Evolutionary conservation across 306 rosid genomes (phyloP), one percentile per base, ranked within the genome.

Genomic region (Cicer yamashitae): DNA sequence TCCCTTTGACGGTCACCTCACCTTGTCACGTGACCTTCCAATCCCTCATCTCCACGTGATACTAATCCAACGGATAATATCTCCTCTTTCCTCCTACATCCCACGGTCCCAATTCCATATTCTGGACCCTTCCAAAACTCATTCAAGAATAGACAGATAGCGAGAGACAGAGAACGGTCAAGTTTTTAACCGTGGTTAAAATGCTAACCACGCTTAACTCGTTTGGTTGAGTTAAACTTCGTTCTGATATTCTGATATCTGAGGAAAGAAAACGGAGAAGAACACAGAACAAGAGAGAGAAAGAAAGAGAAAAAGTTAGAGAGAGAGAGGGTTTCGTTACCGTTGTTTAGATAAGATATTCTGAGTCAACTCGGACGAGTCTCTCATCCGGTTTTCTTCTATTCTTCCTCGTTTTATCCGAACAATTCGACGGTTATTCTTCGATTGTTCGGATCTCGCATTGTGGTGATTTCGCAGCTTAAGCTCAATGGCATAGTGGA

Each of bases 111-210:
- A 3, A 77, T 67, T 13, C 0, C 81, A 69, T 3, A 20, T 90
- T 94, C 96, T 86, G 83, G 96, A 89, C 81, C 58, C 88, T 94
- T 94, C 96, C 59, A 75, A 77, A 14, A 68, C 39, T 13, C 4
- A 10, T 7, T 0, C 39, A 56, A 1, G 8, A 13, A 48, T 48
- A 13, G 53, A 48, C 7, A 51, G 40, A 30, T 30, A 7, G 63
- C 12, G 53, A 10, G 53, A 51, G 20, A 51, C 20, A 13, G 22
- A 7, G 9, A 65, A 10, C 72, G 86, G 88, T 89, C 74, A 80
- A 57, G 10, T 71, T 62, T n/a, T 12, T 77, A 73, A 86, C 89
- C 82, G 54, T 6, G 85, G 87, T 80, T 81, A 78, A 69, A 74
- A 74, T 10, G 14, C 14, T 84, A 88, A 91, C 97, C 86, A 25